Evolutionary conservation across 1,284 basidiomycete genomes (phyloP).

Genomic region (Moesziomyces sp.): DNA sequence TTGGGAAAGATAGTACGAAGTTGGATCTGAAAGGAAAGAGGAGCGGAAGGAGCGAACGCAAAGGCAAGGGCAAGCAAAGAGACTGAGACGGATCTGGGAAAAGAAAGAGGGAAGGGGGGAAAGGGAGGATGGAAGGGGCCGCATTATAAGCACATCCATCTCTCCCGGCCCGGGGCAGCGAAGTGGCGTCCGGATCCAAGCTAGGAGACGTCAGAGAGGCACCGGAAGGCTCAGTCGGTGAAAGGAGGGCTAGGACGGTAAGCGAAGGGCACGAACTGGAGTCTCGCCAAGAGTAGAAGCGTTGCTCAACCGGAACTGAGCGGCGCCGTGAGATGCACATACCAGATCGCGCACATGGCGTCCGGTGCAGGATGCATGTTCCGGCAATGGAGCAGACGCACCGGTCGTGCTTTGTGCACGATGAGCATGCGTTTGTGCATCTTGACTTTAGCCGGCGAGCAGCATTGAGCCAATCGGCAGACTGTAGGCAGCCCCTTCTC

Average conservation of each 20-base stretch:
- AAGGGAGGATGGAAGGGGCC: background rate
- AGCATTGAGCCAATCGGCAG: background rate
- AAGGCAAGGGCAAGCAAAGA: slow-evolving; percentile 35
- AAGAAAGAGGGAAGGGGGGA: slow-evolving; percentile 13
- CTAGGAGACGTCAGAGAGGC: slow-evolving; percentile 2
- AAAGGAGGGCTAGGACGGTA: background rate
- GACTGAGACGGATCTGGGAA: slow-evolving; percentile 29
- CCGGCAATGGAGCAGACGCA: slow-evolving; percentile 8
- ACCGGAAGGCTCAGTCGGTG: background rate
- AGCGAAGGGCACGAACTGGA: background rate
- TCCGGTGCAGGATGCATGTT: background rate
- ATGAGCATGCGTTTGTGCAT: background rate
- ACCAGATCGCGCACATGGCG: background rate
- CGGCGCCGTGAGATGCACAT: background rate
- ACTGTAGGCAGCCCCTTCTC: background rate
- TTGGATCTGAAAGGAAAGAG: slow-evolving; percentile 22
- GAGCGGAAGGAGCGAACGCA: slow-evolving; percentile 35
- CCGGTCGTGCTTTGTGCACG: slow-evolving; percentile 5
- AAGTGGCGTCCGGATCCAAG: background rate
- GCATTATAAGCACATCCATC: slow-evolving; percentile 24
- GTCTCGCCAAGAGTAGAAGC: slow-evolving; percentile 9
- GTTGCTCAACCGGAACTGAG: slow-evolving; percentile 8
- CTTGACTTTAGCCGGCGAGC: background rate
- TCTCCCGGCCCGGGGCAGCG: background rate
- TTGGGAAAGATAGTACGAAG: slow-evolving; percentile 20